Evolutionary conservation across 305 asterid genomes (phyloP).

Genomic region (Solanum chacoense): DNA sequence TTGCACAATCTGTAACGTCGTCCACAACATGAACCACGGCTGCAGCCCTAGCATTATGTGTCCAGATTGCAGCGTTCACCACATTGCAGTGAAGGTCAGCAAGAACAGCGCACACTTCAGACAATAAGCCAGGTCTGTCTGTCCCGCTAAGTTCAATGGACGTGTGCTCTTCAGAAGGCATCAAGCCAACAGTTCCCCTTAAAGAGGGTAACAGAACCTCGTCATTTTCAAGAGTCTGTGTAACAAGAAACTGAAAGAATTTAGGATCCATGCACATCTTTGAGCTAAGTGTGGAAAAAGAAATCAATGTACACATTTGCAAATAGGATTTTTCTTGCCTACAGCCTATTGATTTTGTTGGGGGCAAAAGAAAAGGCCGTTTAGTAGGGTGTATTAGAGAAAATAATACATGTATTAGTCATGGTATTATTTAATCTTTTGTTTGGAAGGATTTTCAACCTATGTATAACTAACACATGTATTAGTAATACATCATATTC

Average conservation of each 20-base stretch:
- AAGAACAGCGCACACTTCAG: conserved; percentile 73
- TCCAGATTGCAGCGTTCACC: conserved; percentile 70
- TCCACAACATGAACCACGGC: conserved; percentile 65
- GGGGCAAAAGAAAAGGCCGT: not conserved
- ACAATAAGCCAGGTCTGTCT: conserved; percentile 70
- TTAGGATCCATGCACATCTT: not conserved
- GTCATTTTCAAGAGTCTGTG: conserved; percentile 56
- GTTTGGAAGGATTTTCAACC: not conserved
- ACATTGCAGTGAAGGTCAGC: conserved; percentile 58
- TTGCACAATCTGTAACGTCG: conserved; percentile 36
- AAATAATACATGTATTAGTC: not conserved
- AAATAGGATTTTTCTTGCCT: not conserved
- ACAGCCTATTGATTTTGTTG: not conserved
- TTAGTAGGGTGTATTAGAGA: not conserved
- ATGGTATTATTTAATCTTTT: not conserved
- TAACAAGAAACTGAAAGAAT: not conserved
- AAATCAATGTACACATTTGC: not conserved
- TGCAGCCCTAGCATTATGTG: conserved; percentile 72
- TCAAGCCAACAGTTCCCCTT: conserved; percentile 46
- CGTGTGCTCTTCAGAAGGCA: conserved; percentile 59
- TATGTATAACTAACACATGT: not conserved
- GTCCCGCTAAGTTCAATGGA: conserved; percentile 63
- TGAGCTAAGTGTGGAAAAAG: not conserved
- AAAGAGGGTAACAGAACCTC: conserved; percentile 35
- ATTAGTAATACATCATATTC: not conserved